Conservation (phyloP, 1,139 yeast species). For the Meyerozyma guilliermondii region DNA sequence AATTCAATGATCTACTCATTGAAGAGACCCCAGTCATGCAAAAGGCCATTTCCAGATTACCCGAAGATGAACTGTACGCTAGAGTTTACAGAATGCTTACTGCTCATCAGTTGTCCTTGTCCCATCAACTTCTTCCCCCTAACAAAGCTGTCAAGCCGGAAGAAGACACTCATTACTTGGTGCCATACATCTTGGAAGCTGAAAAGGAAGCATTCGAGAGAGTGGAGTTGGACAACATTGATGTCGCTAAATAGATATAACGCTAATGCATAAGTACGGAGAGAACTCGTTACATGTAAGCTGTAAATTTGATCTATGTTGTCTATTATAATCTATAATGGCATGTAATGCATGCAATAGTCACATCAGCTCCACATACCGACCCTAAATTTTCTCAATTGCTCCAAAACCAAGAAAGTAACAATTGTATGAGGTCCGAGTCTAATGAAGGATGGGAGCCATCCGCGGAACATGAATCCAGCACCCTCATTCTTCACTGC, state of each 20-base stretch:
- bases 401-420: conserved; percentile 77
- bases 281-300: neutral
- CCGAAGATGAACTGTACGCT: conserved; percentile 77
- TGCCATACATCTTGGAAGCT: conserved; percentile 89
- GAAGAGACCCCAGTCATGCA: conserved; percentile 88
- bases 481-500: conserved; percentile 70
- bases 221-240: conserved; percentile 79
- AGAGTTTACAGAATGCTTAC: conserved; percentile 89
- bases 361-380: conserved; percentile 36
- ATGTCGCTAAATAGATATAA: conserved; percentile 19
- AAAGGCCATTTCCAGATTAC: conserved; percentile 84
- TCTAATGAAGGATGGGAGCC: conserved; percentile 85
- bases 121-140: conserved; percentile 82
- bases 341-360: neutral
- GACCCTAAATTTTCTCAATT: conserved; percentile 54
- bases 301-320: neutral
- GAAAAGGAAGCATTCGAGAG: conserved; percentile 90
- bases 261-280: conserved; percentile 1
- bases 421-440: conserved; percentile 88
- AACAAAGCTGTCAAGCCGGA: conserved; percentile 73
- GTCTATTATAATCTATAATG: neutral
- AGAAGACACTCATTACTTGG: conserved; percentile 79
- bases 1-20: conserved; percentile 77
- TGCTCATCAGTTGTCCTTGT: conserved; percentile 82
- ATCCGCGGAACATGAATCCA: conserved; percentile 81